Evolutionary conservation across 352 stramenopile species (phyloP), one percentile per base, ranked within the genome.

Genomic region (Globisporangium emineosum): DNA sequence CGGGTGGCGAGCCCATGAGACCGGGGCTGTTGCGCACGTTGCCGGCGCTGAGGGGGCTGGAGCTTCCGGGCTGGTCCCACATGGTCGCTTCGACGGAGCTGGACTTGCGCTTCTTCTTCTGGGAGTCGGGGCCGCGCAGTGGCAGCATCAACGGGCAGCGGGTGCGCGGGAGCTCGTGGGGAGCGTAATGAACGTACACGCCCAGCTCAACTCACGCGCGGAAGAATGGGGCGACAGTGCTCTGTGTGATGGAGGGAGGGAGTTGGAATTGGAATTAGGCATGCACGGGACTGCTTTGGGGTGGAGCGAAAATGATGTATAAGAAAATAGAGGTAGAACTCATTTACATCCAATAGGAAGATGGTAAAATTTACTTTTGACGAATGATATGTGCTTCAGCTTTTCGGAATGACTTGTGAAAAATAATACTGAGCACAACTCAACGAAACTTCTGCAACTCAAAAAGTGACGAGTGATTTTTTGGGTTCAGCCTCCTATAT

Each of bases 81-180:
- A 91, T 88, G 67, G 59, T 71, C 43, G 60, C 65, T n/a, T 84
- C 83, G 55, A 88, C 64, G 32, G 77, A 83, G 62, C 83, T 93
- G 52, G 87, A 78, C 80, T 93, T 93, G 65, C 83, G 83, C 76
- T 93, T 93, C 79, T 93, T 93, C 72, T 88, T 83, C 47, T 64
- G 47, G 30, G 64, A 69, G 65, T 76, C 73, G 19, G 76, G 62
- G 57, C 75, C 81, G 66, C 71, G 65, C 65, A 69, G 65, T 71
- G 76, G 64, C 37, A 70, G 76, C 76, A 81, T 76, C 60, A 70
- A 78, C 73, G 45, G 45, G 55, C 64, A 17, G 35, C 30, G 17
- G 45, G n/a, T n/a, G n/a, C n/a, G n/a, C n/a, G n/a, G n/a, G n/a
- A n/a, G n/a, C n/a, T n/a, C n/a, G n/a, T n/a, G n/a, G n/a, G n/a